phyloP scores from a whole-genome alignment of 164 flowering plant genomes.

The Malania oleifera region DNA sequence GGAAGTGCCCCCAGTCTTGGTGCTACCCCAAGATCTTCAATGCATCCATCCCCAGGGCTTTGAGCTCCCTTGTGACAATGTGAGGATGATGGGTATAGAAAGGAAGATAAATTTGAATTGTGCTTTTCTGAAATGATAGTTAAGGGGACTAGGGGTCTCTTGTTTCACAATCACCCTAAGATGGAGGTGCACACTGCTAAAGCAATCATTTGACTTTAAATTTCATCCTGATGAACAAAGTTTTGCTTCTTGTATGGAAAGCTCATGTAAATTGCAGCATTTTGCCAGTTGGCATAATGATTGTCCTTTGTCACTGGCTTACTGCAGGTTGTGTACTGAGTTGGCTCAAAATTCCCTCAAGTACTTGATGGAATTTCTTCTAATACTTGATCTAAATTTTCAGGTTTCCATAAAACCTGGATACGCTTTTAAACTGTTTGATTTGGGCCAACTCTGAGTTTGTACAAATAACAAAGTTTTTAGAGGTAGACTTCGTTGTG shows the following conservation, averaged over 20 bases:
- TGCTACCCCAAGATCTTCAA: too few relatives aligned
- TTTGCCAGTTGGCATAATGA: slow-evolving; percentile 12
- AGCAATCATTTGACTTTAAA: too few relatives aligned
- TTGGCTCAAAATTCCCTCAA: slow-evolving; percentile 47
- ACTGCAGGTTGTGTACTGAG: slow-evolving; percentile 43
- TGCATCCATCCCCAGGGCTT: too few relatives aligned
- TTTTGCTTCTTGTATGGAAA: neutral
- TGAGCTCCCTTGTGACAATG: too few relatives aligned
- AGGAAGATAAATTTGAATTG: too few relatives aligned
- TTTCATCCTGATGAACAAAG: neutral
- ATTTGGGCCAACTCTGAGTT: slow-evolving; percentile 37
- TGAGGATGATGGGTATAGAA: too few relatives aligned
- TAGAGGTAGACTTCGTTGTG: neutral
- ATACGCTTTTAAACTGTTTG: slow-evolving; percentile 36
- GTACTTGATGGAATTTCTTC: slow-evolving; percentile 39
- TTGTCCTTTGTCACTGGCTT: slow-evolving; percentile 23
- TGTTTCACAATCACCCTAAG: too few relatives aligned
- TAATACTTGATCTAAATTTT: slow-evolving; percentile 30
- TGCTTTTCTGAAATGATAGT: too few relatives aligned
- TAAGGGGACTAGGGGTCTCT: too few relatives aligned
- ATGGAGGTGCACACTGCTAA: too few relatives aligned
- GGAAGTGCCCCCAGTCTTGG: too few relatives aligned
- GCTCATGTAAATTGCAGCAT: neutral
- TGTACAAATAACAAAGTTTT: neutral
- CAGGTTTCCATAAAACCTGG: slow-evolving; percentile 54